Evolutionary conservation across 352 stramenopile species (phyloP).

Genomic region (Thalassiosira tumida): DNA sequence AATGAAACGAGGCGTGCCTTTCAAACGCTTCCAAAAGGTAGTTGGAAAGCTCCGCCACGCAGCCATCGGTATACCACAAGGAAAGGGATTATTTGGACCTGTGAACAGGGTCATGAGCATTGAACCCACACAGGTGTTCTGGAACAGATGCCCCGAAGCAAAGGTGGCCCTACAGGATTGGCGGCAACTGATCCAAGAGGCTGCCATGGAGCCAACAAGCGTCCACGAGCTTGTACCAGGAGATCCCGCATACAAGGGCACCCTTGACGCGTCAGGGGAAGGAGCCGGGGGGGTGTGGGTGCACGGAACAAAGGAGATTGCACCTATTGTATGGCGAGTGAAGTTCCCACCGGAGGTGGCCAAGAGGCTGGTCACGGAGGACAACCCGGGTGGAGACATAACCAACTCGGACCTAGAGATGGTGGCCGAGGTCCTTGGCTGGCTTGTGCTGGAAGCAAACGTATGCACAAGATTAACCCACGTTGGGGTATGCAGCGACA

Average conservation of each 20-base stretch:
- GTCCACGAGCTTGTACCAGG: background rate
- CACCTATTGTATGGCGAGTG: constrained; percentile 18
- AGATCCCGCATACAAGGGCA: background rate
- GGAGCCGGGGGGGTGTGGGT: constrained; percentile 28
- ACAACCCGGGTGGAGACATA: constrained; percentile 28
- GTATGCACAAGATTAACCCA: background rate
- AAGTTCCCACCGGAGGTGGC: constrained; percentile 10
- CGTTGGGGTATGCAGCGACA: constrained; percentile 5
- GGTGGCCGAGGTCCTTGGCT: background rate
- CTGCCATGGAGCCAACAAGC: background rate
- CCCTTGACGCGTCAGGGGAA: constrained; percentile 13
- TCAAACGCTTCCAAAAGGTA: constrained; percentile 10
- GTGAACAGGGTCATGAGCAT: constrained; percentile 15
- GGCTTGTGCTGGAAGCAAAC: constrained; percentile 12
- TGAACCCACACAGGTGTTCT: background rate
- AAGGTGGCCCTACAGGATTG: background rate
- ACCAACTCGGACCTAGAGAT: constrained; percentile 37
- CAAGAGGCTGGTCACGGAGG: background rate
- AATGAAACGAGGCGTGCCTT: background rate
- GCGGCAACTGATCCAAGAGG: background rate
- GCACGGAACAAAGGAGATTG: background rate
- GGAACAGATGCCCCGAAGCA: background rate
- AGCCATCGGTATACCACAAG: constrained; percentile 25
- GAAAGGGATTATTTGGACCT: constrained; percentile 21
- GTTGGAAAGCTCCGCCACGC: constrained; percentile 40